Evolutionary conservation across 1,284 basidiomycete genomes (phyloP), one percentile per base, ranked within the genome.

Genomic region (Mycena citricolor): DNA sequence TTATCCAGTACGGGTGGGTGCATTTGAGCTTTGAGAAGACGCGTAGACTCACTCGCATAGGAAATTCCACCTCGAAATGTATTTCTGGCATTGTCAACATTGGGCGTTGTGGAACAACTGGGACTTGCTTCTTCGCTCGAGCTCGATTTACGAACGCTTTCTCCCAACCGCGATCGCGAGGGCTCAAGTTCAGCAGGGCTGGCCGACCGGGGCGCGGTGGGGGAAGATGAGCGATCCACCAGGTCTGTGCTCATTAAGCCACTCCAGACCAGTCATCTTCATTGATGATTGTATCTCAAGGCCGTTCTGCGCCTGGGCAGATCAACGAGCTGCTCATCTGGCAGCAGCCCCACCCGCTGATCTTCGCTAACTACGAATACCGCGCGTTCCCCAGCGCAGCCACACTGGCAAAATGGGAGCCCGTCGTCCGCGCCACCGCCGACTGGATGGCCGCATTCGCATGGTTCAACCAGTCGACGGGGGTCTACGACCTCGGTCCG

Each of bases 1-100:
- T 24, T 21, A 10, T 28, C 8, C 41, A 70, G 69, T 71, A 70
- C 47, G 70, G 70, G 53, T 51, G 23, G 8, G 49, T 37, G 16
- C 17, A 21, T 23, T 12, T 37, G 17, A 16, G 25, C 13, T 19
- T 33, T 26, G 17, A 4, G 16, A 33, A 20, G 38, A 2, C 37
- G 28, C 16, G 6, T 7, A 33, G 11, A 36, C 17, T 17, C 19
- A 23, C 13, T 10, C 36, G 59, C 58, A 32, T 34, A 58, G 61
- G 36, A 81, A 79, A 60, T 79, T 79, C 61, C 78, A 81, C 54
- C 72, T 79, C 71, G 79, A 81, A 55, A 75, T 77, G 76, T 74
- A 69, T 55, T 80, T 76, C 57, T 81, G 78, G 79, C 79, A 82
- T 54, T 63, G 65, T 40, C 69, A 67, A 7, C 79, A 82, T 56